Base-by-base conservation (phyloP, 352 stramenopile genomes). In the Phytophthora palmivora region DNA sequence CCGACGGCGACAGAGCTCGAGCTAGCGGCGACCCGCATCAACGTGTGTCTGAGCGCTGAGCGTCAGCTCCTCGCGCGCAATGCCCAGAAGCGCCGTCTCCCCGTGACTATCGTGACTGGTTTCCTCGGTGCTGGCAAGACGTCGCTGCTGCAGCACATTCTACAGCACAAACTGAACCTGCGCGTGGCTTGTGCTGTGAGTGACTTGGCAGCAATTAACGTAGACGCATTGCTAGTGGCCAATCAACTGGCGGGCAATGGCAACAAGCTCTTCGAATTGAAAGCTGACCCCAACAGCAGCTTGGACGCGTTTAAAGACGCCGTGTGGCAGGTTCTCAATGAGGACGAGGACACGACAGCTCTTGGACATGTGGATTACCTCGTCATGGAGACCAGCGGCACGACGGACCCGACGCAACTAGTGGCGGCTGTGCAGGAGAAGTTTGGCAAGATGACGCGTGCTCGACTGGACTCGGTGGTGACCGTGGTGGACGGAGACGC, bases 391-490 rank as follows among this genome's bases (percentile, higher is more conserved):
- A 92, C 84, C 12, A 92, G 84, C 50, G 81, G 83, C 54, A 88
- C 83, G 24, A 86, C 79, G 15, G 84, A 94, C 51, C 86, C 86
- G 18, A 88, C 76, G 54, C 74, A 78, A 41, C 62, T 94, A 38
- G 76, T 94, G 18, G 67, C 74, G 0, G 78, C 82, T 0, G 78
- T 92, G 34, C 77, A 93, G 39, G 73, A 88, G 28, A 82, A 82
- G 15, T 94, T 93, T 34, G 86, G 86, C 52, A 82, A 86, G 33
- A 90, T 94, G 80, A 91, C 80, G 26, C 80, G 83, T 15, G 86
- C 84, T n/a, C 71, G 84, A 18, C 68, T 94, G 47, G 86, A 94
- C 57, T 88, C 78, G 21, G 86, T 94, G 42, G 86, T 94, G 34
- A 62, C 79, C 1, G 79, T 94, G 30, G 82, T 92, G 41, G 86